Base-by-base conservation (phyloP, 257 asterid genomes). In the Nicotiana tomentosiformis region DNA sequence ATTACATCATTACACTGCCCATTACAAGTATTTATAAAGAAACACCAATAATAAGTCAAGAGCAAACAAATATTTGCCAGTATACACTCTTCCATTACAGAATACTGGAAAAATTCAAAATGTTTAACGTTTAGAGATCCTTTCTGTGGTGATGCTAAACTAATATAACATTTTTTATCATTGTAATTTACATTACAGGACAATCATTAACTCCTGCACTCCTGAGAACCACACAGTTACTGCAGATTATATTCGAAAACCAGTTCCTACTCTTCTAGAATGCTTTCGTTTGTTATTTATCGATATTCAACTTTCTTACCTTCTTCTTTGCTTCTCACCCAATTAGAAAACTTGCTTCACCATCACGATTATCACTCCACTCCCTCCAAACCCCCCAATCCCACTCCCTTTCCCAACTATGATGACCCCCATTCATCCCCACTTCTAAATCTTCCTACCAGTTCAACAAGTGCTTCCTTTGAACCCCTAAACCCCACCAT, bases 201-300 rank as follows among this genome's bases (percentile, higher is more conserved):
- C 26, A 26, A 51, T 51, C 62, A 16, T 76, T 51, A 23, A 29
- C 64, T 15, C 80, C 64, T 4, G 16, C 64, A 14, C 64, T 49
- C 64, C n/a, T 51, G 80, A 26, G 64, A 51, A 76, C 29, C 64
- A 26, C 46, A 49, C 26, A 76, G 64, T 26, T 51, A 51, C 6
- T 74, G 80, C 23, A 76, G 80, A 51, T 51, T 26, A 76, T 76
- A 76, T 51, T 76, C 9, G 10, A 51, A 76, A 51, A 76, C 26
- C 11, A 74, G 64, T 51, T 74, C 46, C 64, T 74, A 7, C 10
- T 81, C 65, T 76, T 51, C 80, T 51, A 72, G 43, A 43, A 93
- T 93, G 97, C 77, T 88, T 53, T 84, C 84, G 81, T 86, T 89
- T 33, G 33, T 84, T 80, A 20, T 85, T 82, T 78, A 90, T 32